phyloP scores from a whole-genome alignment of 2,329 filamentous ascomycete species.

The Phaeosphaeria sp. region DNA sequence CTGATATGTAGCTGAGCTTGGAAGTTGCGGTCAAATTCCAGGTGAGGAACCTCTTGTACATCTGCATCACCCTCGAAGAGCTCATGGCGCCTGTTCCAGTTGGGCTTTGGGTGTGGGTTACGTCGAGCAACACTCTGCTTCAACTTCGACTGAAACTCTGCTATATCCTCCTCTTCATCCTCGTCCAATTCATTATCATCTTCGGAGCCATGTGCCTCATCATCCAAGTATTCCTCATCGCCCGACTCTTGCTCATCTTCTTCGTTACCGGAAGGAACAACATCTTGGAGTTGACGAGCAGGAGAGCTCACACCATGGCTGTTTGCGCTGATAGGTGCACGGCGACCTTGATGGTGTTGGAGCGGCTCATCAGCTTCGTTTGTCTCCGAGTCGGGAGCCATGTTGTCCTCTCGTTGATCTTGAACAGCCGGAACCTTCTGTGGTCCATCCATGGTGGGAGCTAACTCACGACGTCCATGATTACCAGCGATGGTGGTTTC shows the following conservation, averaged over 20 bases:
- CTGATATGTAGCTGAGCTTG: background rate
- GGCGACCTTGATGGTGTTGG: background rate
- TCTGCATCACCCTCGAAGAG: background rate
- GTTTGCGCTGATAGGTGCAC: background rate
- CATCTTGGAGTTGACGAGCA: too few relatives aligned
- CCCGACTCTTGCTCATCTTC: background rate
- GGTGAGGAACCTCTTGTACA: background rate
- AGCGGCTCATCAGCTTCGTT: background rate
- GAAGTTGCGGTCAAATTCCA: background rate
- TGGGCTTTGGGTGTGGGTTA: background rate
- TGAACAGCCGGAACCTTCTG: background rate
- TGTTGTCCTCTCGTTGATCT: background rate
- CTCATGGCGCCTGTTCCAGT: background rate
- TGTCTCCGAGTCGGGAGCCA: background rate
- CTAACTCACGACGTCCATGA: too few relatives aligned
- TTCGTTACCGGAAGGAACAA: too few relatives aligned
- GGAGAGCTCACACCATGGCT: too few relatives aligned
- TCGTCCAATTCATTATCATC: background rate
- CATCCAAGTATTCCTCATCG: background rate
- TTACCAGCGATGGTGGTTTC: too few relatives aligned
- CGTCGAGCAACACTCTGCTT: background rate
- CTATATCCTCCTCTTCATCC: background rate
- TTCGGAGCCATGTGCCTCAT: background rate
- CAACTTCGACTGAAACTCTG: background rate
- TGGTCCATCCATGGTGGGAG: background rate